Base-by-base conservation (phyloP, 163 green algal genomes). In the Scenedesmus sp. region DNA sequence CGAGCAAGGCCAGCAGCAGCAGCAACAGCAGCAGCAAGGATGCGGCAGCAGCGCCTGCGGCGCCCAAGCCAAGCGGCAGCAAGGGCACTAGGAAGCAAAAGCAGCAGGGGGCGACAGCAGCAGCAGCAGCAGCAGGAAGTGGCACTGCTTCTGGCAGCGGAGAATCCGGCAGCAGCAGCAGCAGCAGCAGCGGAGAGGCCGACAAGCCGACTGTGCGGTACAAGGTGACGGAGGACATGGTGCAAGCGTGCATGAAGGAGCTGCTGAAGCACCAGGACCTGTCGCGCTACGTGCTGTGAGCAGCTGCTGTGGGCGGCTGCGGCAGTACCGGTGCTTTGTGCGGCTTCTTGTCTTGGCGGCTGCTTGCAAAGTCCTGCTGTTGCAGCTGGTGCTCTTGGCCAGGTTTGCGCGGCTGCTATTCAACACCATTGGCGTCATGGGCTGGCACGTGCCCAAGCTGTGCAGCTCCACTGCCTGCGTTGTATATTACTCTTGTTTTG, bases 251-350 rank as follows among this genome's bases (percentile, higher is more conserved):
- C 54, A 94, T 99, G 59, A 94, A 94, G 2, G 95, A 98, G 57
- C 91, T 99, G 82, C 66, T 99, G 7, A 97, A 98, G 92, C 97
- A 97, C 90, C 94, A 97, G 86, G 97, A 99, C 93, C 88, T 99
- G 55, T 97, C 93, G 3, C 96, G 97, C 82, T 99, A 98, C 90
- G 93, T 99, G 59, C 91, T 99, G 66, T 90, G 57, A 85, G 70
- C 70, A 79, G 70, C 23, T 52, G 70, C 70, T 15, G 4, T 18
- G 10, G 18, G 5, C 23, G 10, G 23, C 5, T 79, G 18, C 15
- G 5, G 46, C 18, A 15, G 59, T 64, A 10, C 59, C 9, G 9
- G 59, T 64, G 59, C 8, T 64, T 15, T 64, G 59, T 10, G 59
- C 59, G 59, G 9, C 34, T 46, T 46, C 34, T 46, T 46, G 34